A percentile compares a stretch with the other conserved stretches of the same genome.
Conservation (phyloP, 305 asterid species). For the Fraxinus albicans region DNA sequence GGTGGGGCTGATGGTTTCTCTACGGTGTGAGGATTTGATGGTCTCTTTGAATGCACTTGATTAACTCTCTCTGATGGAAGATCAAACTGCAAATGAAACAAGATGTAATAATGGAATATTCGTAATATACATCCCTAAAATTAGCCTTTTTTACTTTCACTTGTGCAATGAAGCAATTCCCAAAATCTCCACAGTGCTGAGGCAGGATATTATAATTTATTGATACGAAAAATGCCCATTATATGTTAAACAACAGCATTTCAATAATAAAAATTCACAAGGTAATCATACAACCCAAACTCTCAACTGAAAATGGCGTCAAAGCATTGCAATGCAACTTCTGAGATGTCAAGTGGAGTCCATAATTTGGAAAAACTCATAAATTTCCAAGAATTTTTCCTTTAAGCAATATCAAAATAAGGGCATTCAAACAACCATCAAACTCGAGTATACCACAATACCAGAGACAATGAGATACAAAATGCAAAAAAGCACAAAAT, state of each 20-base stretch:
- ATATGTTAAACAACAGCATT: not conserved
- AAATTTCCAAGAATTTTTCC: not conserved
- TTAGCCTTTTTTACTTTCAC: not conserved
- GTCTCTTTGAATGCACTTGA: conserved; percentile 51
- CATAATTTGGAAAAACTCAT: not conserved
- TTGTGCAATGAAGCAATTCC: not conserved
- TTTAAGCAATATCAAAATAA: not conserved
- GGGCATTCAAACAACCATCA: not conserved
- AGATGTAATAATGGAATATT: not conserved
- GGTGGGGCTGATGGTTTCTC: conserved; percentile 48
- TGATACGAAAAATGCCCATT: not conserved
- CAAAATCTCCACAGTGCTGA: not conserved
- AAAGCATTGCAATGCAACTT: not conserved
- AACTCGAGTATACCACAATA: not conserved
- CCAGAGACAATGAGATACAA: not conserved
- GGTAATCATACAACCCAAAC: not conserved
- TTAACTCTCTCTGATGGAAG: conserved; percentile 50
- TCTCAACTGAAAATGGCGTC: not conserved
- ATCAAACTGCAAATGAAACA: conserved; percentile 53
- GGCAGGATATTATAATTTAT: not conserved
- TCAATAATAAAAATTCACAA: not conserved
- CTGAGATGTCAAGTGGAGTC: not conserved
- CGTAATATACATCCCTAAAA: not conserved
- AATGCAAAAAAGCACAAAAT: not conserved
- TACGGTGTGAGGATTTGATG: conserved; percentile 40